Percentiles rank a stretch among this genome's conserved stretches.
Conservation (phyloP, 2,329 filamentous ascomycete genomes). For the Geoglossum cookeanum region DNA sequence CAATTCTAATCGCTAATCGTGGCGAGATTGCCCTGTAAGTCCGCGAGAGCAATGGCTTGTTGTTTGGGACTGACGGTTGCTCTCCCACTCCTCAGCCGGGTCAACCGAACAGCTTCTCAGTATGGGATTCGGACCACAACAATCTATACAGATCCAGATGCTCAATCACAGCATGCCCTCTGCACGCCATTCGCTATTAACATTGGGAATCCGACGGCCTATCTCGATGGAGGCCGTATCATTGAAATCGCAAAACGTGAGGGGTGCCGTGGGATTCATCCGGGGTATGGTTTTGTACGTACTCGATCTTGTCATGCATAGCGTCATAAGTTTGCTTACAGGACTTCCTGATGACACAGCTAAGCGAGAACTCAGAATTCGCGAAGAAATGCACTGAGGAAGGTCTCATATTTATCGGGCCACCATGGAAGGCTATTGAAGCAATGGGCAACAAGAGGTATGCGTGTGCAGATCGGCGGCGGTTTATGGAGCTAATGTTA, state of each 20-base stretch:
- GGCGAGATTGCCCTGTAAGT: constrained; percentile 75
- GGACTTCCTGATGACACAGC: constrained; percentile 15
- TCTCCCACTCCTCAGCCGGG: constrained; percentile 34
- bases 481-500: background rate
- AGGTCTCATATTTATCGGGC: constrained; percentile 85
- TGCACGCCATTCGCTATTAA: constrained; percentile 70
- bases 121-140: constrained; percentile 89
- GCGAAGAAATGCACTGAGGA: constrained; percentile 75
- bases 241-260: constrained; percentile 72
- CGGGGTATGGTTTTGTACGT: constrained; percentile 70
- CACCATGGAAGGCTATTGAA: constrained; percentile 56
- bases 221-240: constrained; percentile 85
- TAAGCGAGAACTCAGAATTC: constrained; percentile 86
- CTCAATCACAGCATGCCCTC: constrained; percentile 68
- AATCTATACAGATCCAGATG: constrained; percentile 85
- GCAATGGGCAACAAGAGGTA: constrained; percentile 82
- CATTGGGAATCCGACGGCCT: constrained; percentile 65
- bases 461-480: background rate
- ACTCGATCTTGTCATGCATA: background rate
- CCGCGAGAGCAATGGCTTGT: background rate
- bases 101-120: constrained; percentile 68
- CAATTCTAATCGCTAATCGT: constrained; percentile 87
- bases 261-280: constrained; percentile 80
- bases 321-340: background rate
- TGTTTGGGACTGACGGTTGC: background rate